Percentiles rank a stretch among this genome's conserved stretches.
These are phyloP conservation scores for Trametes hirsuta DNA, from an alignment of 1,284 basidiomycete genomes.

Conservation along the genomic window DNA sequence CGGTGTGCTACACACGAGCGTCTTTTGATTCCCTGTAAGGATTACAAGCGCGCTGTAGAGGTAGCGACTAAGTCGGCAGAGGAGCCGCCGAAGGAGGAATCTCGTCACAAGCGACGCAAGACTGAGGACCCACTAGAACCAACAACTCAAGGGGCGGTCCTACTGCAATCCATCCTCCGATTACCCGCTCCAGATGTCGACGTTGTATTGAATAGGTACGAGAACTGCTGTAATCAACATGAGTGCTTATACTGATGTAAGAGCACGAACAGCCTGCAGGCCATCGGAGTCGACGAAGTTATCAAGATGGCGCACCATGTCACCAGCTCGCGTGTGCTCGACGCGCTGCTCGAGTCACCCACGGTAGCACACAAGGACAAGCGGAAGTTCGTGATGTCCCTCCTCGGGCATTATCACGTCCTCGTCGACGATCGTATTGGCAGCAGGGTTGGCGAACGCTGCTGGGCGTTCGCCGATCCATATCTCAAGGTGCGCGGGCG, in stretches of 20 bases:
- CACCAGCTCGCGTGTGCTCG: slow-evolving; percentile 82
- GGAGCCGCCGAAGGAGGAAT: slow-evolving; percentile 16
- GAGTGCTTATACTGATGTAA: neutral
- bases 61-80: slow-evolving; percentile 9
- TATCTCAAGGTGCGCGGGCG: slow-evolving; percentile 76
- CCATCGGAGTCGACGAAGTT: slow-evolving; percentile 61
- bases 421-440: slow-evolving; percentile 89
- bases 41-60: slow-evolving; percentile 34
- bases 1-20: neutral
- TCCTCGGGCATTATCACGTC: slow-evolving; percentile 76
- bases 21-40: slow-evolving; percentile 33
- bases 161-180: slow-evolving; percentile 81
- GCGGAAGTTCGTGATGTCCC: slow-evolving; percentile 70
- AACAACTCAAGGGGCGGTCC: slow-evolving; percentile 83
- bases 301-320: slow-evolving; percentile 72
- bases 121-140: slow-evolving; percentile 51
- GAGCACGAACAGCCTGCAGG: slow-evolving; percentile 52
- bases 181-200: slow-evolving; percentile 69
- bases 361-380: slow-evolving; percentile 69
- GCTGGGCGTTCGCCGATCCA: slow-evolving; percentile 87
- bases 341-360: slow-evolving; percentile 73
- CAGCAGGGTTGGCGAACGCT: slow-evolving; percentile 84
- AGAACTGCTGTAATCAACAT: neutral
- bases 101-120: slow-evolving; percentile 26
- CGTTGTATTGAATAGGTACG: slow-evolving; percentile 70